These are phyloP conservation scores for Cladobotryum mycophilum DNA, from an alignment of 2,329 filamentous ascomycete genomes.

Conservation along the genomic window DNA sequence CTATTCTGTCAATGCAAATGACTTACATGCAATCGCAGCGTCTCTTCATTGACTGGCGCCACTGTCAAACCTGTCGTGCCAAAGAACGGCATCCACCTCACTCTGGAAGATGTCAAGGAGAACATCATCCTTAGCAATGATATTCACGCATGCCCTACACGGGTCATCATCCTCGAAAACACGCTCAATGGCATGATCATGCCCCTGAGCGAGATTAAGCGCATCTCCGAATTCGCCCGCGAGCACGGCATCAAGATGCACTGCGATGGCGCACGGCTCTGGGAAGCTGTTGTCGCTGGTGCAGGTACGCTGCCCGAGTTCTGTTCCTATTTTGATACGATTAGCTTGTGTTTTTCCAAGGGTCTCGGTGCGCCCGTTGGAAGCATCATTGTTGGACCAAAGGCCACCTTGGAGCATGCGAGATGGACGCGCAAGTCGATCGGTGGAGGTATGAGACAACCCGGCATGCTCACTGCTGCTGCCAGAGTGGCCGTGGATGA, in stretches of 20 bases:
- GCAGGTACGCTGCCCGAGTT: slow-evolving; percentile 62
- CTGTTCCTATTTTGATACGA: slow-evolving; percentile 62
- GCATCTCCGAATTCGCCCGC: slow-evolving; percentile 65
- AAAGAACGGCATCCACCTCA: slow-evolving; percentile 65
- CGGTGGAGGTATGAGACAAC: slow-evolving; percentile 67
- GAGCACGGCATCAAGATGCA: slow-evolving; percentile 62
- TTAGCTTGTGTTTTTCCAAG: slow-evolving; percentile 76
- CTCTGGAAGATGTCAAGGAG: slow-evolving; percentile 66
- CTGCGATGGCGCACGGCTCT: slow-evolving; percentile 72
- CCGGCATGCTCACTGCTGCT: slow-evolving; percentile 65
- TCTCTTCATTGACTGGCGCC: slow-evolving; percentile 66
- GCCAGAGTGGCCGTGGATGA: slow-evolving; percentile 60
- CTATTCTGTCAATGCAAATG: not conserved
- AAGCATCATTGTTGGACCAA: slow-evolving; percentile 59
- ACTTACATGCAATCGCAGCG: slow-evolving; percentile 37
- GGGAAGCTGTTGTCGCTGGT: slow-evolving; percentile 71
- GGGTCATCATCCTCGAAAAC: slow-evolving; percentile 78
- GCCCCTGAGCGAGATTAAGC: slow-evolving; percentile 63
- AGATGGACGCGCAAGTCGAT: slow-evolving; percentile 58
- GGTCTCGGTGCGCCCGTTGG: slow-evolving; percentile 77
- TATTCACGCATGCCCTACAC: slow-evolving; percentile 73
- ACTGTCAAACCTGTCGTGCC: slow-evolving; percentile 61
- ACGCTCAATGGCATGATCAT: slow-evolving; percentile 74
- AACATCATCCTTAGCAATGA: slow-evolving; percentile 61
- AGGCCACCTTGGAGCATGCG: slow-evolving; percentile 30